Base-by-base conservation (phyloP, 1,284 basidiomycete species). In the Austroboletus niveus region DNA sequence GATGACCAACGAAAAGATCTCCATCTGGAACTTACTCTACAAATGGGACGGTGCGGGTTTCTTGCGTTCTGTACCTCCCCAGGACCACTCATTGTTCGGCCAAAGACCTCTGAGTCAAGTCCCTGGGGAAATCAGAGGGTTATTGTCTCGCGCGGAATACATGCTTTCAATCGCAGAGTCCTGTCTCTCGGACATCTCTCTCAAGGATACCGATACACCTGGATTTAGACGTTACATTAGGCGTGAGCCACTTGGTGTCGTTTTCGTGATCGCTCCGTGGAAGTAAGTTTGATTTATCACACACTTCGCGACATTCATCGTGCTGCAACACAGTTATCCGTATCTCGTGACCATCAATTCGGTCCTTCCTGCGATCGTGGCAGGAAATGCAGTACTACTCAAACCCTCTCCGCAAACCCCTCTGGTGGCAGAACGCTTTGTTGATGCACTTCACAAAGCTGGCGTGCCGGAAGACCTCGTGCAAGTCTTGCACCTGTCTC, bases 361-460 rank as follows among this genome's bases (percentile, higher is more conserved):
- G 2, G 84, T 98, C 49, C 79, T 98, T 31, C 94, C 94, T 2
- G 92, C 93, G 1, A 74, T 98, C 54, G 75, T 96, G 36, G 83
- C 92, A 6, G 92, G 95, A 29, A 98, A 98, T 69, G 74, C 90
- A 0, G 90, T 98, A 14, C 71, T 98, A 45, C 75, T 98, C 66
- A 98, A 98, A 70, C 94, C 95, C 0, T 95, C 94, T 4, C 95
- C 95, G 1, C 95, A 98, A 68, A 97, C 94, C 0, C 95, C 95
- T 29, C 72, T 93, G 41, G 85, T 85, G 0, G 93, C 90, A 4
- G 92, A 97, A 69, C 82, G 90, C 20, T 81, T 98, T 58, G 80
- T 83, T 3, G 67, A 75, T 34, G 86, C 89, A 0, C 79, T 94
- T 45, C 70, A 74, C 27, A 73, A 76, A 5, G 92, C 92, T 0